Conservation (phyloP, 1,284 basidiomycete species). For the Sutorius eximius region DNA sequence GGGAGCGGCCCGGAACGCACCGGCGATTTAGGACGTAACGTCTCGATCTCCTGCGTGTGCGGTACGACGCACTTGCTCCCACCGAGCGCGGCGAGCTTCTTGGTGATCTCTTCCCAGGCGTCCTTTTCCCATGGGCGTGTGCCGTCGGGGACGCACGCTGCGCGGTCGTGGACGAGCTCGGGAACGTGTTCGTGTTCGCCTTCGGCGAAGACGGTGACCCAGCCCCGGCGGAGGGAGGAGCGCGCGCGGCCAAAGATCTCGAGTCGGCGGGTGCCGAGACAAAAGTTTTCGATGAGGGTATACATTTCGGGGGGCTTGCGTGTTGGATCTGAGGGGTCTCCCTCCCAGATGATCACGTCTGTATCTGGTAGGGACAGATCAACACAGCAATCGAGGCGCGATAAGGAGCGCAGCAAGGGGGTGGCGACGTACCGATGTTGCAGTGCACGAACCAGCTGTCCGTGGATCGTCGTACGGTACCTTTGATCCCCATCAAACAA, state of each 20-base stretch:
- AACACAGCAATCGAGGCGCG: not conserved
- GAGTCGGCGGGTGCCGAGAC: constrained; percentile 88
- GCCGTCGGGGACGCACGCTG: constrained; percentile 44
- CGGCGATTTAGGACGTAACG: constrained; percentile 86
- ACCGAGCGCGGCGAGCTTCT: constrained; percentile 47
- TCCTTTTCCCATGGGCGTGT: constrained; percentile 55
- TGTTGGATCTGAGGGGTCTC: constrained; percentile 74
- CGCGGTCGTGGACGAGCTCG: constrained; percentile 38
- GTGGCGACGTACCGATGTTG: constrained; percentile 70
- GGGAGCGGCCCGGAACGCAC: constrained; percentile 41
- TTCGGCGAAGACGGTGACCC: constrained; percentile 85
- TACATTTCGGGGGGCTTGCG: constrained; percentile 95
- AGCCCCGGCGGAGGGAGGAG: constrained; percentile 79
- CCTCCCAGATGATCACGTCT: constrained; percentile 95
- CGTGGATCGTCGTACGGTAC: constrained; percentile 91
- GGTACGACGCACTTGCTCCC: constrained; percentile 65
- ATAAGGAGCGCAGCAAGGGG: not conserved
- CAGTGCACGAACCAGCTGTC: constrained; percentile 98
- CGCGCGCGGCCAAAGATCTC: constrained; percentile 84
- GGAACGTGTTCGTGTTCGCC: constrained; percentile 56
- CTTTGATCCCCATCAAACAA: constrained; percentile 97
- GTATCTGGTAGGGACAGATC: constrained; percentile 64
- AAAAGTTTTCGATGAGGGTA: constrained; percentile 96
- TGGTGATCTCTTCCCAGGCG: constrained; percentile 58
- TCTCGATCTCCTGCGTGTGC: constrained; percentile 79